phyloP scores from a whole-genome alignment of 805 yeast genomes.

The Candida gorgasii region DNA sequence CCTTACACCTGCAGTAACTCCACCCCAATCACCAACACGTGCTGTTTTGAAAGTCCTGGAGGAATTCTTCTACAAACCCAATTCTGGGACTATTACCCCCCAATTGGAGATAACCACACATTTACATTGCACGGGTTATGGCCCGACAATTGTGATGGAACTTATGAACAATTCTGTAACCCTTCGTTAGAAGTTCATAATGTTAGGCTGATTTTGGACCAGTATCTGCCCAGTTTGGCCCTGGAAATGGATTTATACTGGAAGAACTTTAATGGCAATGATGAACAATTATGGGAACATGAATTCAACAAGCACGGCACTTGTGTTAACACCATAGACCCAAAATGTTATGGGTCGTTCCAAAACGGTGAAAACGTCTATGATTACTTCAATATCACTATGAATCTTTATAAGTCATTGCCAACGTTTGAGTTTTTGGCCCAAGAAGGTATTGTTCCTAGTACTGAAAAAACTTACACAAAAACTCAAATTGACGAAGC shows the following conservation, averaged over 20 bases:
- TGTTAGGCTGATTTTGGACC: constrained; percentile 17
- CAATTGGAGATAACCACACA: constrained; percentile 34
- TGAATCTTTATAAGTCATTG: constrained; percentile 31
- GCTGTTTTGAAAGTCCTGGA: constrained; percentile 43
- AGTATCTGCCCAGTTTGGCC: constrained; percentile 22
- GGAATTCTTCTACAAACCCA: constrained; percentile 44
- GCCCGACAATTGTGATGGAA: constrained; percentile 45
- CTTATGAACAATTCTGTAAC: constrained; percentile 39
- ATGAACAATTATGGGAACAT: constrained; percentile 51
- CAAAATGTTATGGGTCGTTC: constrained; percentile 30
- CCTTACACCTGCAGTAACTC: constrained; percentile 59
- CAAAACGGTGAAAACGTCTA: constrained; percentile 25
- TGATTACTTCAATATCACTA: constrained; percentile 31
- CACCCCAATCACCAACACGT: constrained; percentile 46
- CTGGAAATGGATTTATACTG: constrained; percentile 31
- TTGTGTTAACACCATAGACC: constrained; percentile 39
- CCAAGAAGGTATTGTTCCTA: constrained; percentile 38
- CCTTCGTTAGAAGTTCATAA: constrained; percentile 29
- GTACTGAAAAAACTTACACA: constrained; percentile 32
- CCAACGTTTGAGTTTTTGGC: constrained; percentile 38
- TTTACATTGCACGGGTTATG: constrained; percentile 48
- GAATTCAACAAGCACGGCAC: constrained; percentile 48
- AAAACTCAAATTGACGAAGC: constrained; percentile 32
- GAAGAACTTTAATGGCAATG: constrained; percentile 49
- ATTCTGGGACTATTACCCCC: constrained; percentile 32